These are phyloP conservation scores for Beauveria caledonica DNA, from an alignment of 2,329 filamentous ascomycete genomes.

Conservation along the genomic window DNA sequence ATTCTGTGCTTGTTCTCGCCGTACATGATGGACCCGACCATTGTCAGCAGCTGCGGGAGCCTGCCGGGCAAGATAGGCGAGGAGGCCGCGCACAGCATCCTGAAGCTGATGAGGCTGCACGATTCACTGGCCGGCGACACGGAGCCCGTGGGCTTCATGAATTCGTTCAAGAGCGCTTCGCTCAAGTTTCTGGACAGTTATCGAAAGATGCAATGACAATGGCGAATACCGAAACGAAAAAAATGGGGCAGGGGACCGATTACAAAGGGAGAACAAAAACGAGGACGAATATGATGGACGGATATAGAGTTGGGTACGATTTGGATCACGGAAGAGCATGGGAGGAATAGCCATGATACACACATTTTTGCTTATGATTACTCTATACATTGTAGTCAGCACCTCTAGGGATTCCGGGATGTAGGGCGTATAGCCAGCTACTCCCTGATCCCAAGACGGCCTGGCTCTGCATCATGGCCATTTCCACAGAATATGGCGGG, in stretches of 20 bases:
- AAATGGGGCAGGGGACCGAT: background rate
- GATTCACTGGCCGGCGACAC: background rate
- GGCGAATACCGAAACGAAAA: background rate
- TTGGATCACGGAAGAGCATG: background rate
- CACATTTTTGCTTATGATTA: background rate
- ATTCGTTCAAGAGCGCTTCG: background rate
- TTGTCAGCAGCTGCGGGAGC: background rate
- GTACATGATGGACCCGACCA: background rate
- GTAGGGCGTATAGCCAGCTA: no score
- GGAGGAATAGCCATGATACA: background rate
- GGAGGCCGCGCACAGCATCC: background rate
- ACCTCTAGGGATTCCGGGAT: background rate
- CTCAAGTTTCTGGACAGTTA: background rate
- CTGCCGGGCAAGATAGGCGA: background rate
- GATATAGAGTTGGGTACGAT: no score
- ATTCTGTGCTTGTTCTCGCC: conserved; percentile 1
- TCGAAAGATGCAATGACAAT: background rate
- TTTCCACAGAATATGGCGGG: background rate
- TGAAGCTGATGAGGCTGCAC: background rate
- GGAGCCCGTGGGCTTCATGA: background rate
- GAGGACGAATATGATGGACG: no score
- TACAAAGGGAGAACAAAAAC: background rate
- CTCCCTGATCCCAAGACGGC: no score
- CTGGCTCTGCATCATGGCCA: background rate
- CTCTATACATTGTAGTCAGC: background rate